Percentiles rank a stretch among this genome's conserved stretches.
phyloP scores from a whole-genome alignment of 345 rosid genomes.

The Mangifera indica region DNA sequence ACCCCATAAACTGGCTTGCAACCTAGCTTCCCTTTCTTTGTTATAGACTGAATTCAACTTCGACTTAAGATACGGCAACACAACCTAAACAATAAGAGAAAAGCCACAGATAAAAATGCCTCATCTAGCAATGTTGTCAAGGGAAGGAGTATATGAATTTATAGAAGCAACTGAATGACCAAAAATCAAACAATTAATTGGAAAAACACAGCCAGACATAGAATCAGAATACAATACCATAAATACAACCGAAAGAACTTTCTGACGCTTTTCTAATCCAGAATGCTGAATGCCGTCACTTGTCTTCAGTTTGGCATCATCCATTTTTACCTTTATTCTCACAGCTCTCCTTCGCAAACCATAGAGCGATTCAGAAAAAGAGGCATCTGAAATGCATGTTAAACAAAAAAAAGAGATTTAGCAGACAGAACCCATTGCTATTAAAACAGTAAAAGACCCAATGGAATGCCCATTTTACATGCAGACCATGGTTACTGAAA shows the following conservation, averaged over 20 bases:
- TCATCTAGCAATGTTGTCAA: constrained; percentile 12
- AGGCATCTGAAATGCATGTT: constrained; percentile 65
- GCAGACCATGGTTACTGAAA: neutral
- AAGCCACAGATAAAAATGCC: constrained; percentile 20
- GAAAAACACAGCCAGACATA: constrained; percentile 9
- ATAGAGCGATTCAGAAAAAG: constrained; percentile 91
- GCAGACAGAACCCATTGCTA: constrained; percentile 2
- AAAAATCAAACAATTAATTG: constrained; percentile 4
- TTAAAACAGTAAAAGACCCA: constrained; percentile 7
- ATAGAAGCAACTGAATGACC: neutral
- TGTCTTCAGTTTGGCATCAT: constrained; percentile 35
- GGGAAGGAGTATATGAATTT: neutral
- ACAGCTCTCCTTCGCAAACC: constrained; percentile 90
- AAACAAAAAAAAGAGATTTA: constrained; percentile 10
- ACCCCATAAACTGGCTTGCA: constrained; percentile 97
- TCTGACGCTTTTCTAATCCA: constrained; percentile 75
- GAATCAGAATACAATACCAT: constrained; percentile 54
- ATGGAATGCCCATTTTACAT: constrained; percentile 1
- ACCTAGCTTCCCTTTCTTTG: constrained; percentile 95
- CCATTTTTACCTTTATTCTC: constrained; percentile 52
- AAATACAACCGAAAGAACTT: constrained; percentile 84
- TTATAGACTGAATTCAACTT: constrained; percentile 82
- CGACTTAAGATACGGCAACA: constrained; percentile 85
- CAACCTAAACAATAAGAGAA: constrained; percentile 56
- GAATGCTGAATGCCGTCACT: constrained; percentile 59